A percentile compares a stretch with the other conserved stretches of the same genome.
These are phyloP conservation scores for Daedalea quercina DNA, from an alignment of 768 basidiomycete genomes.

Conservation along the genomic window DNA sequence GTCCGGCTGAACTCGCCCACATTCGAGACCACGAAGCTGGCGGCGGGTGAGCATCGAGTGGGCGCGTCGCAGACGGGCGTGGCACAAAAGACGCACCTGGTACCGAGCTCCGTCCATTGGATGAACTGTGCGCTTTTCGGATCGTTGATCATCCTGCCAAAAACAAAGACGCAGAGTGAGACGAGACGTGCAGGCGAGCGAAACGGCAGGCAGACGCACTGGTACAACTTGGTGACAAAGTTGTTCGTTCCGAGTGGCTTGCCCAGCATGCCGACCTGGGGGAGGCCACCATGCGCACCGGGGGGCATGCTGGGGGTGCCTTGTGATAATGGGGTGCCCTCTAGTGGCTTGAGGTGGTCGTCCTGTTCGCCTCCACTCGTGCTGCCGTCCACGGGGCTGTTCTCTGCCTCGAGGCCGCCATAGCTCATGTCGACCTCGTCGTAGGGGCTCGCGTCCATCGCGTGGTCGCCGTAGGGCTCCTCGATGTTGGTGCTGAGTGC, in stretches of 20 bases:
- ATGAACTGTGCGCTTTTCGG: slow-evolving; percentile 75
- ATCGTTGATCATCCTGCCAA: slow-evolving; percentile 77
- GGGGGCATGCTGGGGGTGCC: slow-evolving; percentile 10
- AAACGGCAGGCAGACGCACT: slow-evolving; percentile 38
- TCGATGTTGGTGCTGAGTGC: slow-evolving; percentile 29
- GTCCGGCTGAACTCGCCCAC: slow-evolving; percentile 82
- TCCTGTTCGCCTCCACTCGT: slow-evolving; percentile 30
- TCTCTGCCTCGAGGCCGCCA: slow-evolving; percentile 40
- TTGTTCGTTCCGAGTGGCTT: slow-evolving; percentile 71
- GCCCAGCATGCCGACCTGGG: slow-evolving; percentile 46
- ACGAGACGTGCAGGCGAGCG: not conserved
- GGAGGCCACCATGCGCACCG: slow-evolving; percentile 18
- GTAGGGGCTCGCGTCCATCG: slow-evolving; percentile 36
- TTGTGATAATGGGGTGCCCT: slow-evolving; percentile 7
- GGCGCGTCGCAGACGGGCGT: too few species aligned
- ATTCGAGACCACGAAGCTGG: slow-evolving; percentile 76
- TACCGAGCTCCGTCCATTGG: slow-evolving; percentile 75
- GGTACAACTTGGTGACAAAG: slow-evolving; percentile 85
- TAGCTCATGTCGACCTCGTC: slow-evolving; percentile 55
- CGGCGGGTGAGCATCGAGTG: not conserved
- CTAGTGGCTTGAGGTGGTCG: slow-evolving; percentile 27
- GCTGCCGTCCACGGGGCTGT: slow-evolving; percentile 35
- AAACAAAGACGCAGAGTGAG: not conserved
- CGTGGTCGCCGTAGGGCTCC: slow-evolving; percentile 26
- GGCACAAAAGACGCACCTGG: slow-evolving; percentile 49